Evolutionary conservation across 169 alveolate species (phyloP), one percentile per base, ranked within the genome.

Genomic region (Condylostoma magnum): DNA sequence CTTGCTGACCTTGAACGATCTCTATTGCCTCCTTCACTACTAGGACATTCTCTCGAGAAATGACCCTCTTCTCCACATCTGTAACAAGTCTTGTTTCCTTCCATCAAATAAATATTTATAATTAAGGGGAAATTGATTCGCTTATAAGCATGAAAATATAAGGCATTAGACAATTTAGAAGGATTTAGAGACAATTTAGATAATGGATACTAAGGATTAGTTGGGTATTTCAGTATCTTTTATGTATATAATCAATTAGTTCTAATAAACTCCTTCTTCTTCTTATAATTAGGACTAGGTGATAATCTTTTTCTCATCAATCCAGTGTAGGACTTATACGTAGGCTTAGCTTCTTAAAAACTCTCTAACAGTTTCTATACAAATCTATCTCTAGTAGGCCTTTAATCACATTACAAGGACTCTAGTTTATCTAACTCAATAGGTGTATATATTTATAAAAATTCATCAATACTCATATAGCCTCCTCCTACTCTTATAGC

Each of bases 401-500:
- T 41, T 41, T 8, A 10, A 10, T 41, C 6, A 34, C 37, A 56
- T 18, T 31, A 33, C 69, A 28, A 27, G 25, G 44, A 12, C 50
- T 4, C 8, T 44, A 75, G 43, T 51, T 63, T 78, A n/a, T 71
- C 71, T 33, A 48, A 36, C 37, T 78, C 85, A 18, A n/a, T 15
- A 27, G 70, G 82, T 6, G 77, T 73, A 78, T 71, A 78, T 41
- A 56, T 56, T 25, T 46, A 25, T 1, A 82, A 18, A 80, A 82
- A 82, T 73, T 82, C 89, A 34, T 82, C 89, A 30, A 82, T 71
- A 3, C 79, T 70, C 36, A 82, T 52, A 46, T 56, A 82, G 0
- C 89, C 89, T 28, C 89, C 89, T 51, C 89, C 89, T n/a, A 82
- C 89, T 36, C 89, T 51, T 28, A 82, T 65, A 50, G 69, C 54